Evolutionary conservation across 78 protist species (phyloP).

Genomic region (Speleostelium caveatum): DNA sequence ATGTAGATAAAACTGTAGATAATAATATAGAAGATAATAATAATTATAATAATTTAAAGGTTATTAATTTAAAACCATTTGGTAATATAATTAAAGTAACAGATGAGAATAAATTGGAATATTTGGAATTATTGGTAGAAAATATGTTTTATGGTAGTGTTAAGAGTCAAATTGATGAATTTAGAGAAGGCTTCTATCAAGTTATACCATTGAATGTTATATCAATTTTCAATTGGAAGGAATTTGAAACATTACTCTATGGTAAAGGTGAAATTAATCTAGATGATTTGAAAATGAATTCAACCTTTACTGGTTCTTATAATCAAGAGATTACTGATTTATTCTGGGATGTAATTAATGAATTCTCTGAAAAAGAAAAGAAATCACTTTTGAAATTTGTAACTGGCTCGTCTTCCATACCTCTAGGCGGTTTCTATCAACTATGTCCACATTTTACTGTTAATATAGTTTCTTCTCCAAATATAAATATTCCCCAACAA

Average conservation of each 20-base stretch:
- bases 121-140: conserved; percentile 41
- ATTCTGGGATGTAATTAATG: conserved; percentile 39
- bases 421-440: conserved; percentile 75
- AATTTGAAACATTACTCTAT: conserved; percentile 35
- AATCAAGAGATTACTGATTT: conserved; percentile 8
- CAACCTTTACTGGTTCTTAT: conserved; percentile 46
- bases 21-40: too few relatives aligned
- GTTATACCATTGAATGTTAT: conserved; percentile 30
- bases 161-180: conserved; percentile 57
- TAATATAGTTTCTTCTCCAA: conserved; percentile 16
- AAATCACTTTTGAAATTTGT: conserved; percentile 55
- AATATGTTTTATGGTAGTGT: conserved; percentile 27
- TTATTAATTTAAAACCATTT: conserved; percentile 56
- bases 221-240: conserved; percentile 56
- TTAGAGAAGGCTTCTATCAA: conserved; percentile 50
- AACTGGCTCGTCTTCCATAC: conserved; percentile 56
- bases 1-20: background rate
- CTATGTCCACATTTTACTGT: conserved; percentile 68
- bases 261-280: conserved; percentile 39
- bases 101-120: conserved; percentile 61
- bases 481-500: background rate
- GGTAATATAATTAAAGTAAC: conserved; percentile 60
- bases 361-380: conserved; percentile 37
- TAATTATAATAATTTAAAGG: too few relatives aligned
- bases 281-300: conserved; percentile 42